phyloP scores from a whole-genome alignment of 371 early-diverging fungal species.

The Lichtheimia ramosa region DNA sequence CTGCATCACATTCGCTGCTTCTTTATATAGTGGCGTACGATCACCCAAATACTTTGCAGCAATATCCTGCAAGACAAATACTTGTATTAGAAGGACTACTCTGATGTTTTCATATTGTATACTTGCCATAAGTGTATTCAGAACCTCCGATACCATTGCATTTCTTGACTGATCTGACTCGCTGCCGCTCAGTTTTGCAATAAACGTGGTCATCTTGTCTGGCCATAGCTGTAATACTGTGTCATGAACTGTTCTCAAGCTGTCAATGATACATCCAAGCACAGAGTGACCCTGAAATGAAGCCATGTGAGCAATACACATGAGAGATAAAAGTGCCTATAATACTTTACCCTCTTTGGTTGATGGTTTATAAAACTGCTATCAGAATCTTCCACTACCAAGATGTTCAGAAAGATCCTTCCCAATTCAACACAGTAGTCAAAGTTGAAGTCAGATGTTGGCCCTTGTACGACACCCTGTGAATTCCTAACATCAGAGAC shows the following conservation, averaged over 20 bases:
- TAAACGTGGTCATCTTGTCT: constrained; percentile 5
- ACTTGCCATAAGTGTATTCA: constrained; percentile 17
- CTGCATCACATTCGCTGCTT: constrained; percentile 38
- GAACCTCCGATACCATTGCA: constrained; percentile 1
- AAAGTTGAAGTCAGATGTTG: constrained; percentile 6
- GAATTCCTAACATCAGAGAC: not conserved
- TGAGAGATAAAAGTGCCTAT: constrained; percentile 3
- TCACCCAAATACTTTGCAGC: constrained; percentile 29
- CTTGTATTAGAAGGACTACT: not conserved
- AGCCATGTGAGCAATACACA: not conserved
- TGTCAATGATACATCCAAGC: constrained; percentile 13
- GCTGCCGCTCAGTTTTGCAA: not conserved
- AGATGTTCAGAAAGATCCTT: constrained; percentile 23
- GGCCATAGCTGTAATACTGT: constrained; percentile 32
- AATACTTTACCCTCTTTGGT: constrained; percentile 21
- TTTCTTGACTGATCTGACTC: constrained; percentile 1
- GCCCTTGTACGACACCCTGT: constrained; percentile 1
- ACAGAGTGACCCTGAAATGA: constrained; percentile 16
- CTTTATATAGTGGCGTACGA: constrained; percentile 40
- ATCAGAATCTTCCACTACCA: constrained; percentile 36
- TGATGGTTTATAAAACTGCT: constrained; percentile 36
- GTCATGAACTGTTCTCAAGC: constrained; percentile 17
- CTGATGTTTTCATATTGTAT: not conserved
- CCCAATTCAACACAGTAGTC: constrained; percentile 13
- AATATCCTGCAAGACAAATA: constrained; percentile 16